A percentile compares a stretch with the other conserved stretches of the same genome.
These are phyloP conservation scores for Austroboletus niveus DNA, from an alignment of 1,284 basidiomycete species.

Conservation along the genomic window DNA sequence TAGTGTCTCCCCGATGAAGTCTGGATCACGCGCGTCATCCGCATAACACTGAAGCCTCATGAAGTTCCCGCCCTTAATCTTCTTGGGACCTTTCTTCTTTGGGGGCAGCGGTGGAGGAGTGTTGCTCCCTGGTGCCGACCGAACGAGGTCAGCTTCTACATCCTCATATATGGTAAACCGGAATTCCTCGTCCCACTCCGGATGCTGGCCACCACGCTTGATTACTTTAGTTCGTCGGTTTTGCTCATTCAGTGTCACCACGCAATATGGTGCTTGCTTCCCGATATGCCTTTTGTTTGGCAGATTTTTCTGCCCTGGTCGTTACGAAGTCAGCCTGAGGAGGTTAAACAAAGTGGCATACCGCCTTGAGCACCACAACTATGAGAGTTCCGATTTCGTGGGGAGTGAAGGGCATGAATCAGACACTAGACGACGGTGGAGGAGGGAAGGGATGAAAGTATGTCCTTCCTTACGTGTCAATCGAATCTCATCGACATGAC, in stretches of 20 bases:
- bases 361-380: slow-evolving; percentile 93
- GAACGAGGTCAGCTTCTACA: slow-evolving; percentile 59
- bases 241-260: slow-evolving; percentile 75
- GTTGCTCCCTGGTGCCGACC: slow-evolving; percentile 47
- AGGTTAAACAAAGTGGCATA: slow-evolving; percentile 45
- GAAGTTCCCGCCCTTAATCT: slow-evolving; percentile 69
- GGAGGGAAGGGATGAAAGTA: slow-evolving; percentile 2
- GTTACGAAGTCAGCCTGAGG: slow-evolving; percentile 18
- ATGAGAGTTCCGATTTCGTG: slow-evolving; percentile 91
- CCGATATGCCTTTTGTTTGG: slow-evolving; percentile 94
- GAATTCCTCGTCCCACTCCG: slow-evolving; percentile 98
- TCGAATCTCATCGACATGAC: slow-evolving; percentile 15
- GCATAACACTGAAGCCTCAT: slow-evolving; percentile 91
- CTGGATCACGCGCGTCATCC: slow-evolving; percentile 93
- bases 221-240: slow-evolving; percentile 87
- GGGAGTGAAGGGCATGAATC: slow-evolving; percentile 52
- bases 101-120: slow-evolving; percentile 64
- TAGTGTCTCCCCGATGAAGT: slow-evolving; percentile 88
- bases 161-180: slow-evolving; percentile 91
- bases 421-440: slow-evolving; percentile 3
- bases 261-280: slow-evolving; percentile 97
- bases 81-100: slow-evolving; percentile 51
- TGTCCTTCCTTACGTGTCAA: slow-evolving; percentile 24
- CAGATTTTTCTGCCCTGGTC: slow-evolving; percentile 70
- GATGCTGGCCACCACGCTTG: slow-evolving; percentile 96